phyloP scores from a whole-genome alignment of 768 basidiomycete genomes.

The Jaapia argillacea region DNA sequence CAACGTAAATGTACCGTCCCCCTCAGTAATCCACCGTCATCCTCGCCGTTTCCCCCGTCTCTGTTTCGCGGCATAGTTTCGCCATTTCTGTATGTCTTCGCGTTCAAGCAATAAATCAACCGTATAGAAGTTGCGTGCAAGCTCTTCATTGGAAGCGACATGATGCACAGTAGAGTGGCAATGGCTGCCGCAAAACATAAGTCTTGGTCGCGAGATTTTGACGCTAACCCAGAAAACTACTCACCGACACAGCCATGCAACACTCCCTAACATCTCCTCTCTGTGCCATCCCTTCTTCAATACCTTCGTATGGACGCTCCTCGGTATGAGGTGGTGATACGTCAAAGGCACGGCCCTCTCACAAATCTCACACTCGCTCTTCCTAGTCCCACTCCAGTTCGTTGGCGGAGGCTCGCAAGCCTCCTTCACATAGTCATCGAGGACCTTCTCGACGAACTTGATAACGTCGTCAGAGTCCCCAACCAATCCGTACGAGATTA shows the following conservation, averaged over 20 bases:
- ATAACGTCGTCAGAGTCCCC: constrained; percentile 30
- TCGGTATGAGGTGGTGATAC: constrained; percentile 53
- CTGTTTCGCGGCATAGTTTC: constrained; percentile 38
- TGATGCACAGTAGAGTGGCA: constrained; percentile 44
- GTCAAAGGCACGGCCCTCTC: constrained; percentile 45
- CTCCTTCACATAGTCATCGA: constrained; percentile 33
- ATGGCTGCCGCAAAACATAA: constrained; percentile 25
- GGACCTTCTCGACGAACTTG: constrained; percentile 28
- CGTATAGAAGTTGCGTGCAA: constrained; percentile 40
- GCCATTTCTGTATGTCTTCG: constrained; percentile 49
- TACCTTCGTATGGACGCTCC: constrained; percentile 42
- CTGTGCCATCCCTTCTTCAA: constrained; percentile 49
- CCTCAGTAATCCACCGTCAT: no score
- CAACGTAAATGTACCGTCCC: no score
- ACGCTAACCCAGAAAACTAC: constrained; percentile 1
- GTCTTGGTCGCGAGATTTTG: background rate
- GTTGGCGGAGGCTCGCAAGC: constrained; percentile 38
- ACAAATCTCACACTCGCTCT: constrained; percentile 49
- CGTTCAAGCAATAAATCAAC: constrained; percentile 37
- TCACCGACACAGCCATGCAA: constrained; percentile 48
- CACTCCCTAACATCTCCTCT: constrained; percentile 39
- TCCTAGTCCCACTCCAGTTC: constrained; percentile 44
- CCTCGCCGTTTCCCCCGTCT: constrained; percentile 13
- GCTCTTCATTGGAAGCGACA: constrained; percentile 38
- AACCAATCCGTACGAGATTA: constrained; percentile 37